Percentiles rank a stretch among this genome's conserved stretches.
Conservation (phyloP, 352 stramenopile species). For the Phytophthora colocasiae region DNA sequence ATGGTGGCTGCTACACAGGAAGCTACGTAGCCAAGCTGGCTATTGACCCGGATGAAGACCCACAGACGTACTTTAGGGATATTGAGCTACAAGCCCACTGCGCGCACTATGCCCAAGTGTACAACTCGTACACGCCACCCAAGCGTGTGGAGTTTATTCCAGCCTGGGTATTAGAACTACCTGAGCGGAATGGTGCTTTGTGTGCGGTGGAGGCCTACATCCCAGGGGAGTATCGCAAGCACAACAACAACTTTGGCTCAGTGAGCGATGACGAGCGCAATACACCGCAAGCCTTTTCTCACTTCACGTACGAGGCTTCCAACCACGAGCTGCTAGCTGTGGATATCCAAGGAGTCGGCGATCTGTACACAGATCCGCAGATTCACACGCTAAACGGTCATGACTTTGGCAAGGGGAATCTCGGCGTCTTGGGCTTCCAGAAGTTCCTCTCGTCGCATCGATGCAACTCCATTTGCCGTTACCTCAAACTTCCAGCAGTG, state of each 20-base stretch:
- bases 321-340: slow-evolving; percentile 93
- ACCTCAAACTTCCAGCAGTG: slow-evolving; percentile 82
- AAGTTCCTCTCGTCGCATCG: slow-evolving; percentile 89
- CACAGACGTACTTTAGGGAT: slow-evolving; percentile 90
- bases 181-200: slow-evolving; percentile 68
- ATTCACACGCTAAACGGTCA: slow-evolving; percentile 89
- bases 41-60: slow-evolving; percentile 88
- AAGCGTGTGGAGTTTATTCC: slow-evolving; percentile 86
- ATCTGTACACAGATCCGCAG: slow-evolving; percentile 97
- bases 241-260: slow-evolving; percentile 91
- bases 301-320: slow-evolving; percentile 94
- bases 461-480: slow-evolving; percentile 91
- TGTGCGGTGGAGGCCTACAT: slow-evolving; percentile 88
- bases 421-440: slow-evolving; percentile 84
- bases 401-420: slow-evolving; percentile 90
- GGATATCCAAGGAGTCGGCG: slow-evolving; percentile 95
- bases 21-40: slow-evolving; percentile 89
- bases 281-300: slow-evolving; percentile 92
- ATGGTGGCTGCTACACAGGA: slow-evolving; percentile 35
- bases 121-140: slow-evolving; percentile 87
- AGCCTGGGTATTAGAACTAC: slow-evolving; percentile 85
- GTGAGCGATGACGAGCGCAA: slow-evolving; percentile 88
- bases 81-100: slow-evolving; percentile 90
- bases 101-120: slow-evolving; percentile 83
- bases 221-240: slow-evolving; percentile 84